A percentile compares a stretch with the other conserved stretches of the same genome.
phyloP scores from a whole-genome alignment of 1,284 basidiomycete species.

The Ustilago sp. region DNA sequence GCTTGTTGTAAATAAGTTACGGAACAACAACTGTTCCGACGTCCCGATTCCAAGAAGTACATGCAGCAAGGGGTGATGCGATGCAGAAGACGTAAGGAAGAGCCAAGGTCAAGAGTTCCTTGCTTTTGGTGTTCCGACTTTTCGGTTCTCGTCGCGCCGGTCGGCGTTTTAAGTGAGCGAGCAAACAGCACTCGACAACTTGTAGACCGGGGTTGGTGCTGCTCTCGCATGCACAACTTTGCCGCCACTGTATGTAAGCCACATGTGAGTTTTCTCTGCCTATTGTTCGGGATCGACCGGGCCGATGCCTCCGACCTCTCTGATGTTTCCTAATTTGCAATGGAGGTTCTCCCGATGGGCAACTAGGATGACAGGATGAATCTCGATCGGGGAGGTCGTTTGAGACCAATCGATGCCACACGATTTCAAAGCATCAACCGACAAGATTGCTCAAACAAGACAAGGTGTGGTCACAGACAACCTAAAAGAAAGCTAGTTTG shows the following conservation, averaged over 20 bases:
- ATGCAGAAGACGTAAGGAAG: too few relatives aligned
- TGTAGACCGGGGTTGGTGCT: too few relatives aligned
- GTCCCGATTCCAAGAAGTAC: not conserved
- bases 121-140: not conserved
- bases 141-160: not conserved
- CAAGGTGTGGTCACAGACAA: not conserved
- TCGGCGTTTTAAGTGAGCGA: slow-evolving; percentile 7
- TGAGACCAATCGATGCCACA: not conserved
- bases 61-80: not conserved
- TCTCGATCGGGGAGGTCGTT: not conserved
- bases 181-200: not conserved
- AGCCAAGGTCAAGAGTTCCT: not conserved
- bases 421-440: not conserved
- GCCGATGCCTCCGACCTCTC: too few relatives aligned
- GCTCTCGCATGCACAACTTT: too few relatives aligned
- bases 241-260: too few relatives aligned
- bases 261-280: too few relatives aligned
- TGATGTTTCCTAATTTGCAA: not conserved
- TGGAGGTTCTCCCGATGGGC: not conserved
- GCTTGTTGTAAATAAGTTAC: not conserved
- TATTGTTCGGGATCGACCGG: too few relatives aligned
- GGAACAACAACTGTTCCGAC: slow-evolving; percentile 1
- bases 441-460: too few relatives aligned
- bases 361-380: not conserved
- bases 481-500: not conserved